phyloP scores from a whole-genome alignment of 257 asterid genomes.

The Przewalskia tangutica region DNA sequence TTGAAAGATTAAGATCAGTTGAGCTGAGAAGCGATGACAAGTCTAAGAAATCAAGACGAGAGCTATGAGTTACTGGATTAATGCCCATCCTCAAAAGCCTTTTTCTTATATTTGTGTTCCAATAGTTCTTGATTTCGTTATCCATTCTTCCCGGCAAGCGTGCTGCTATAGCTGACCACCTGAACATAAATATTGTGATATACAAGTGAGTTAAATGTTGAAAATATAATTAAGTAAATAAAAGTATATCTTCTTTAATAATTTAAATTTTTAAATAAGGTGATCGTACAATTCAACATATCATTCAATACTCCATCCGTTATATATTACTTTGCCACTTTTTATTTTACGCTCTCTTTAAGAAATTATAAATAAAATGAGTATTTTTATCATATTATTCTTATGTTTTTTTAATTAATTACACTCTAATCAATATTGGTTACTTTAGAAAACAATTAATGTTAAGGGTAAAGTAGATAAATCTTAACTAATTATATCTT shows the following conservation, averaged over 20 bases:
- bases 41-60: slow-evolving; percentile 57
- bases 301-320: not conserved
- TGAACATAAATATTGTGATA: not conserved
- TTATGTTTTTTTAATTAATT: too few species aligned
- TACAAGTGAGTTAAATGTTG: not conserved
- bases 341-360: too few species aligned
- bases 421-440: too few species aligned
- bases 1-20: slow-evolving; percentile 42
- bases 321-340: too few species aligned
- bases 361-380: too few species aligned
- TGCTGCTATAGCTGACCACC: slow-evolving; percentile 90
- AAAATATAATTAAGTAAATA: not conserved
- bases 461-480: too few species aligned
- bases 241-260: not conserved
- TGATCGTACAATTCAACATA: not conserved
- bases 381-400: too few species aligned
- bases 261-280: not conserved
- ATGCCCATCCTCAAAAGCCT: slow-evolving; percentile 65
- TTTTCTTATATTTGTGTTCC: slow-evolving; percentile 75
- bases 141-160: slow-evolving; percentile 79
- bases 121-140: slow-evolving; percentile 75
- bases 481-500: too few species aligned
- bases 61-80: slow-evolving; percentile 83
- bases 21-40: slow-evolving; percentile 52
- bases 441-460: too few species aligned